A percentile compares a stretch with the other conserved stretches of the same genome.
Evolutionary conservation across 768 basidiomycete genomes (phyloP).

Genomic region (Solioccasus polychromus): DNA sequence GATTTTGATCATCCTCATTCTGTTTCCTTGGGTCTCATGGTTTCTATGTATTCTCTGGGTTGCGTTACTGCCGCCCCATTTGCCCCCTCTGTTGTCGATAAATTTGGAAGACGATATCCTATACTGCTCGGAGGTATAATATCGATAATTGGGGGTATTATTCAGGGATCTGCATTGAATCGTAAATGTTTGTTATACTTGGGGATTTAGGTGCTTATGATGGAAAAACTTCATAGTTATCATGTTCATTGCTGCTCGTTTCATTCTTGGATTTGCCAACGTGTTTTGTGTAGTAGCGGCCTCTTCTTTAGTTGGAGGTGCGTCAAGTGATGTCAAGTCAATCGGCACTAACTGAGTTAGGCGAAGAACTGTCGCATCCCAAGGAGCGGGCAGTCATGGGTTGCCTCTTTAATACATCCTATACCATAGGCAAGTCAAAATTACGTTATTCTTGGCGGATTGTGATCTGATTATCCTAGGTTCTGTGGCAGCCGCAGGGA

Average conservation of each 20-base stretch:
- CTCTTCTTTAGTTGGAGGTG: too few species aligned
- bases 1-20: conserved; percentile 56
- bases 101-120: too few species aligned
- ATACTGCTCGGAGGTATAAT: conserved; percentile 1
- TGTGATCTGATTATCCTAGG: too few species aligned
- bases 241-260: conserved; percentile 12
- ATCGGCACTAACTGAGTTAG: neutral
- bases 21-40: conserved; percentile 29
- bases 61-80: conserved; percentile 48
- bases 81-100: conserved; percentile 49
- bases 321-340: too few species aligned
- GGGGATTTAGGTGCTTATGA: neutral
- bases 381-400: conserved; percentile 11
- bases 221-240: neutral
- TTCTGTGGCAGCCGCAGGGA: too few species aligned
- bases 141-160: neutral
- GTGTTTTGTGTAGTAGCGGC: too few species aligned
- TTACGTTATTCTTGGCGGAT: too few species aligned
- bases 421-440: conserved; percentile 1
- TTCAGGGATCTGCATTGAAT: conserved; percentile 6
- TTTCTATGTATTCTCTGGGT: neutral
- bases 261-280: too few species aligned
- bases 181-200: neutral
- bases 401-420: conserved; percentile 1
- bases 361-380: conserved; percentile 15